phyloP scores from a whole-genome alignment of 345 rosid genomes.

The Salix dunnii region DNA sequence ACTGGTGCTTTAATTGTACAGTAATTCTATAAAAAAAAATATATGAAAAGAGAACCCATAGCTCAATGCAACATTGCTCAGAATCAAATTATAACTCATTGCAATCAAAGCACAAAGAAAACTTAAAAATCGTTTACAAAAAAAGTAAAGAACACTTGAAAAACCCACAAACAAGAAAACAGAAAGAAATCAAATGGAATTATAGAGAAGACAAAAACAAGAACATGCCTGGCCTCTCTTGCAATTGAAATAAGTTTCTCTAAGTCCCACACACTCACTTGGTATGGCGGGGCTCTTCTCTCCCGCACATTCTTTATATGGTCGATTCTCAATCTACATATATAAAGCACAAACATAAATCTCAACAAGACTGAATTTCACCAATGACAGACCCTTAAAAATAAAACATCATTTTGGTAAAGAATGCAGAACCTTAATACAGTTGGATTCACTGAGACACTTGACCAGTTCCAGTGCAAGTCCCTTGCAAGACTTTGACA shows the following conservation, averaged over 20 bases:
- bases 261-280: slow-evolving; percentile 85
- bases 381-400: not conserved
- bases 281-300: slow-evolving; percentile 80
- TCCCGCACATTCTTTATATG: slow-evolving; percentile 79
- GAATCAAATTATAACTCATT: not conserved
- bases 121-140: not conserved
- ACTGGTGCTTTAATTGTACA: not conserved
- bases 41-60: not conserved
- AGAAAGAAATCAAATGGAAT: not conserved
- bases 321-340: slow-evolving; percentile 62
- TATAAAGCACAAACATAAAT: not conserved
- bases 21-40: not conserved
- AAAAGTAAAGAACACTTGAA: not conserved
- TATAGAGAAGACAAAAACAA: not conserved
- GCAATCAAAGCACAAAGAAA: not conserved
- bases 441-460: slow-evolving; percentile 86
- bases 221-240: slow-evolving; percentile 79
- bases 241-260: slow-evolving; percentile 97
- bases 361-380: not conserved
- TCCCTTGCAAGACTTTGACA: slow-evolving; percentile 97
- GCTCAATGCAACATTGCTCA: not conserved
- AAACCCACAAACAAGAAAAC: not conserved
- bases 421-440: slow-evolving; percentile 53
- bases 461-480: slow-evolving; percentile 88
- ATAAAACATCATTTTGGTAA: not conserved